phyloP scores from a whole-genome alignment of 495 filamentous ascomycete genomes.

The Tuber brumale region DNA sequence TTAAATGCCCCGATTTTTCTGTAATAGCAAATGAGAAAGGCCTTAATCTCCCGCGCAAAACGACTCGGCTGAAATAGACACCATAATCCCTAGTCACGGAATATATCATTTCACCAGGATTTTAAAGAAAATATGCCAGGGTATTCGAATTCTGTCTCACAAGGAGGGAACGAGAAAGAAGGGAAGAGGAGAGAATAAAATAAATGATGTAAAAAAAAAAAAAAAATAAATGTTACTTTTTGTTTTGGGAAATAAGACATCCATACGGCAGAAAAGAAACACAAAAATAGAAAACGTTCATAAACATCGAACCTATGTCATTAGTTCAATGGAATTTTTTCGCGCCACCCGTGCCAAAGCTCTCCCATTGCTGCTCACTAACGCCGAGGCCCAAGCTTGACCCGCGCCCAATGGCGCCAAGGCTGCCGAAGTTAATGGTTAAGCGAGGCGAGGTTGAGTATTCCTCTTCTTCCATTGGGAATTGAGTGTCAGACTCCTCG shows the following conservation, averaged over 20 bases:
- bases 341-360: slow-evolving; percentile 16
- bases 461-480: slow-evolving; percentile 41
- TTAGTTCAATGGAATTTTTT: slow-evolving; percentile 1
- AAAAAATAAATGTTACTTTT: slow-evolving; percentile 1
- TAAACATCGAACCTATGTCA: not conserved
- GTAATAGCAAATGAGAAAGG: not conserved
- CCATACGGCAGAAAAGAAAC: not conserved
- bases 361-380: slow-evolving; percentile 33
- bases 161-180: not conserved
- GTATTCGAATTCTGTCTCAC: not conserved
- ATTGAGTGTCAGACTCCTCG: slow-evolving; percentile 40
- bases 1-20: slow-evolving; percentile 3
- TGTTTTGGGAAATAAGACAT: not conserved
- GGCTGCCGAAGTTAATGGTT: slow-evolving; percentile 26
- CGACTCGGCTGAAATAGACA: not conserved
- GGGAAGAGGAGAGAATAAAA: not conserved
- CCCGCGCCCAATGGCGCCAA: slow-evolving; percentile 24
- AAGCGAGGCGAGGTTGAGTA: slow-evolving; percentile 22
- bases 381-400: slow-evolving; percentile 35
- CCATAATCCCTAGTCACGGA: not conserved
- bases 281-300: not conserved
- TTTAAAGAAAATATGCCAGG: not conserved
- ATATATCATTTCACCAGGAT: not conserved
- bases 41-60: not conserved
- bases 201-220: not conserved